Conservation (phyloP, 495 filamentous ascomycete species). For the Cairneyella variabilis region DNA sequence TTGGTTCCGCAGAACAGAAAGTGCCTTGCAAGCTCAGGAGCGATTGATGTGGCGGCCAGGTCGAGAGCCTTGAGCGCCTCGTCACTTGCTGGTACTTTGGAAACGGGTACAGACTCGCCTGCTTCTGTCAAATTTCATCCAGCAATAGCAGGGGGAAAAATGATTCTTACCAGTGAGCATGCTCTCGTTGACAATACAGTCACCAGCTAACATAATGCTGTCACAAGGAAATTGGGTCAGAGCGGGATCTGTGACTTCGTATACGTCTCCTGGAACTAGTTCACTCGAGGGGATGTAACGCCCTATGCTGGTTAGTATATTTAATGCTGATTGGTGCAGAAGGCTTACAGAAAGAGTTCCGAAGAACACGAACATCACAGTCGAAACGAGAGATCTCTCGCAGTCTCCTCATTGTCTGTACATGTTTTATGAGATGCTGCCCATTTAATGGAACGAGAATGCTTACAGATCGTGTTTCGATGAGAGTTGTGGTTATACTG, state of each 20-base stretch:
- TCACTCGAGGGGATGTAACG: conserved; percentile 80
- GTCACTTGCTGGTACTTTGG: conserved; percentile 83
- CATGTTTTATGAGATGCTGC: conserved; percentile 1
- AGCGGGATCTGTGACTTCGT: conserved; percentile 95
- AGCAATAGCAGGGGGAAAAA: conserved; percentile 19
- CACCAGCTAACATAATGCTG: conserved; percentile 85
- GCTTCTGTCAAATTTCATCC: conserved; percentile 7
- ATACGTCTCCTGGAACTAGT: conserved; percentile 93
- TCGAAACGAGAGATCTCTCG: conserved; percentile 92
- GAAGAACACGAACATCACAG: conserved; percentile 87
- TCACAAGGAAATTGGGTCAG: conserved; percentile 91
- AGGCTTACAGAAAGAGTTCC: conserved; percentile 87
- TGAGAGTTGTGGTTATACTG: conserved; percentile 82
- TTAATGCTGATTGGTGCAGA: neutral
- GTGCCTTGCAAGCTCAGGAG: conserved; percentile 75
- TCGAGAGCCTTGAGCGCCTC: conserved; percentile 71
- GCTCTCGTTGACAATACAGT: conserved; percentile 99
- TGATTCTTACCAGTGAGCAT: conserved; percentile 79
- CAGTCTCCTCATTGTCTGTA: conserved; percentile 81
- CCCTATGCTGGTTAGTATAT: conserved; percentile 48
- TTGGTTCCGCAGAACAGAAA: conserved; percentile 95
- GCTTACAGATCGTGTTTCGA: conserved; percentile 82
- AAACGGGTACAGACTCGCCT: conserved; percentile 96
- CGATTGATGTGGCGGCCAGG: conserved; percentile 70
- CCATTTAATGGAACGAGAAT: neutral